These are phyloP conservation scores for Globisporangium mamillatum DNA, from an alignment of 352 stramenopile genomes.

Conservation along the genomic window DNA sequence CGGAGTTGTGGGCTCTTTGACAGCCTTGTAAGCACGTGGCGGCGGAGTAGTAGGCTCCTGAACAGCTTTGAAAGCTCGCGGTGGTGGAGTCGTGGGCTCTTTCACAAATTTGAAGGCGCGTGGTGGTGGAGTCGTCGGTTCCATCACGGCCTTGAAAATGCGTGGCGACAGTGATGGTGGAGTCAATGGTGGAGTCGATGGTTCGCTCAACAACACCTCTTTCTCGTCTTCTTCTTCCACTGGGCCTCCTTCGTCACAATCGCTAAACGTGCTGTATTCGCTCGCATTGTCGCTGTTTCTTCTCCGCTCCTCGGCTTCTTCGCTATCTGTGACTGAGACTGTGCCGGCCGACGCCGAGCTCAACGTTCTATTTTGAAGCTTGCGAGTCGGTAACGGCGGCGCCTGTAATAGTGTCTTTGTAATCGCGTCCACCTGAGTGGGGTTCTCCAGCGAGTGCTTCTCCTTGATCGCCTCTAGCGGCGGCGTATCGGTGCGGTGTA, in stretches of 20 bases:
- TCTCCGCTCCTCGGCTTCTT: constrained; percentile 22
- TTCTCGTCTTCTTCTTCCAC: constrained; percentile 16
- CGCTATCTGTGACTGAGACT: constrained; percentile 33
- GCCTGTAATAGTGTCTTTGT: neutral
- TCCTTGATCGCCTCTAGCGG: constrained; percentile 16
- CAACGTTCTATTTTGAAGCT: constrained; percentile 27
- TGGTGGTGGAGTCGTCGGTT: neutral
- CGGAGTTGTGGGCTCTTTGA: neutral
- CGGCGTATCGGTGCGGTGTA: neutral
- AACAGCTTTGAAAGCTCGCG: neutral
- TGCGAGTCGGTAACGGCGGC: neutral
- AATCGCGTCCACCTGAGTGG: neutral
- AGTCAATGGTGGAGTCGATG: neutral
- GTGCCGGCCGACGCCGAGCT: constrained; percentile 26
- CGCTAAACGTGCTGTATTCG: constrained; percentile 3
- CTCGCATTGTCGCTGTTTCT: constrained; percentile 13
- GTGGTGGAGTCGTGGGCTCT: neutral
- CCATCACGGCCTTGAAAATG: neutral
- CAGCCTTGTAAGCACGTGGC: neutral
- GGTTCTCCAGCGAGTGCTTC: constrained; percentile 11
- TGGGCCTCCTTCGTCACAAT: constrained; percentile 27
- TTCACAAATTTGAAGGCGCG: neutral
- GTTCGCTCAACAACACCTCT: neutral
- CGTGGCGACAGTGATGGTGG: too few relatives aligned
- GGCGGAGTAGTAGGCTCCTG: neutral